phyloP scores from a whole-genome alignment of 2,329 filamentous ascomycete genomes.

The Claviceps digitariae region DNA sequence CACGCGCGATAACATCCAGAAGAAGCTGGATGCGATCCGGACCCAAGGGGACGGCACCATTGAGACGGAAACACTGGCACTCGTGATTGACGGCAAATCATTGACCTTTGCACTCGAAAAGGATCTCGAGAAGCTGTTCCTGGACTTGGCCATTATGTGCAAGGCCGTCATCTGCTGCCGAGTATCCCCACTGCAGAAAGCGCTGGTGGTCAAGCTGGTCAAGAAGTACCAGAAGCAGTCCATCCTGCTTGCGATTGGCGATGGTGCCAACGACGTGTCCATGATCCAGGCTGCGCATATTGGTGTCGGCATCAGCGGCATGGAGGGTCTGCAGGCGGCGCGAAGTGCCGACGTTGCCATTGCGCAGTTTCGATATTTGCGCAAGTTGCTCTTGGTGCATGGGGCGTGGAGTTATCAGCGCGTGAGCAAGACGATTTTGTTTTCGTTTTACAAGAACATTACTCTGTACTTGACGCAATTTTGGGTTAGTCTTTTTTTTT shows the following conservation, averaged over 20 bases:
- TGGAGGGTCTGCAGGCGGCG: slow-evolving; percentile 93
- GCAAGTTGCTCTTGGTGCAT: slow-evolving; percentile 88
- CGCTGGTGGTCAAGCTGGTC: slow-evolving; percentile 92
- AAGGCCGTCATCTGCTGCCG: slow-evolving; percentile 98
- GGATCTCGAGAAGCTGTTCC: slow-evolving; percentile 83
- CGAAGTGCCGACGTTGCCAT: slow-evolving; percentile 93
- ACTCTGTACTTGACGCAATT: slow-evolving; percentile 98
- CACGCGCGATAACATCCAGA: slow-evolving; percentile 78
- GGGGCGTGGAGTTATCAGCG: slow-evolving; percentile 97
- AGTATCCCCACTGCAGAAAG: slow-evolving; percentile 94
- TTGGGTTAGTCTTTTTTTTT: slow-evolving; percentile 51
- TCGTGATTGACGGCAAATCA: slow-evolving; percentile 93
- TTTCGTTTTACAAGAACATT: slow-evolving; percentile 99
- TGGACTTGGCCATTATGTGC: slow-evolving; percentile 88
- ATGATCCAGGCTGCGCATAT: slow-evolving; percentile 99
- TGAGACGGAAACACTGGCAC: slow-evolving; percentile 74
- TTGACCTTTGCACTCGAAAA: slow-evolving; percentile 86
- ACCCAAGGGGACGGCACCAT: slow-evolving; percentile 65
- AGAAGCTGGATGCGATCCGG: slow-evolving; percentile 83
- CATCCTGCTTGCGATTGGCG: slow-evolving; percentile 88
- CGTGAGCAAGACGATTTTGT: slow-evolving; percentile 91
- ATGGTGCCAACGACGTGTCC: slow-evolving; percentile 97
- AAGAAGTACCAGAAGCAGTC: slow-evolving; percentile 82
- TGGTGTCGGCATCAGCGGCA: slow-evolving; percentile 90
- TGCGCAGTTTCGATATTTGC: slow-evolving; percentile 86